Evolutionary conservation across 257 asterid species (phyloP).

Genomic region (Nicotiana benthamiana): DNA sequence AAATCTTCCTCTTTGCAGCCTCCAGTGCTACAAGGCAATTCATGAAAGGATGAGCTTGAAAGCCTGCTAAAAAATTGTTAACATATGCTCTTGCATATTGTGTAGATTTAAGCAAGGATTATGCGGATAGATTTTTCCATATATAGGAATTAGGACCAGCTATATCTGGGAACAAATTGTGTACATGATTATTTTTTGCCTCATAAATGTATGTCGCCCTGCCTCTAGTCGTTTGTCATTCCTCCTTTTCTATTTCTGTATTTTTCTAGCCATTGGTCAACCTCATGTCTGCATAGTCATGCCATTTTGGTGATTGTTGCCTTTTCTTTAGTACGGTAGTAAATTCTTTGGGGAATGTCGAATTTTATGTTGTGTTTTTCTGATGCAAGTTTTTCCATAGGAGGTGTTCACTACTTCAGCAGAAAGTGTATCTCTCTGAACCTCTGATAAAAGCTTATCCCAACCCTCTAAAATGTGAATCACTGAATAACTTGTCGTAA

Average conservation of each 20-base stretch:
- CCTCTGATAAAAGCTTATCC: not conserved
- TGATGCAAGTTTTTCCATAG: not conserved
- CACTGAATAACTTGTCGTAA: not conserved
- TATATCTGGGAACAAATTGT: conserved; percentile 3
- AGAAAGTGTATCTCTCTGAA: not conserved
- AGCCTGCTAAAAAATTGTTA: conserved; percentile 29
- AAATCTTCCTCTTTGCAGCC: conserved; percentile 92
- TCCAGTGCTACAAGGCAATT: conserved; percentile 85
- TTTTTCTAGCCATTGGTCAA: not conserved
- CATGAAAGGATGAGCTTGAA: conserved; percentile 30
- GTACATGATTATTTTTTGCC: not conserved
- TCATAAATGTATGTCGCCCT: not conserved
- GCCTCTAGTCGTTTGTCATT: not conserved
- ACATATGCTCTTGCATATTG: not conserved
- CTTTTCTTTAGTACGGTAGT: not conserved
- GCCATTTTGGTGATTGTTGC: not conserved
- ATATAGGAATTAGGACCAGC: not conserved
- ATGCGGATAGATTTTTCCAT: not conserved
- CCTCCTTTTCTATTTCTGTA: not conserved
- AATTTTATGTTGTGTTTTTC: not conserved
- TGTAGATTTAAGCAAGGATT: not conserved
- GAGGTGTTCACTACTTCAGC: not conserved
- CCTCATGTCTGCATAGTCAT: not conserved
- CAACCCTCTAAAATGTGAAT: not conserved
- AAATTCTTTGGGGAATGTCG: not conserved